These are phyloP conservation scores for Claviceps sp. DNA, from an alignment of 2,329 filamentous ascomycete species.

Conservation along the genomic window DNA sequence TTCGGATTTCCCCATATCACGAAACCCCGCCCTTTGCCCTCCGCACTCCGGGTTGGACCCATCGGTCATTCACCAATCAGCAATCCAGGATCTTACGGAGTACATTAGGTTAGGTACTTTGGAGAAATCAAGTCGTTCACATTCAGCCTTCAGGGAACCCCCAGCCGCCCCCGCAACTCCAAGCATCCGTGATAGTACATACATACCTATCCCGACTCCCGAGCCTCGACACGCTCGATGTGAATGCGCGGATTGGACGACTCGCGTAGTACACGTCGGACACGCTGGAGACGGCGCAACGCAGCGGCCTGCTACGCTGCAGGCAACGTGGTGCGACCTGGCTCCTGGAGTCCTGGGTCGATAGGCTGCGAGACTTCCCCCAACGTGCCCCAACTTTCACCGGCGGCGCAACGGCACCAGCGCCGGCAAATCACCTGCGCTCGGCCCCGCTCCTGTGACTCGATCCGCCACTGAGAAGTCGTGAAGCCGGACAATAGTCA, in stretches of 20 bases:
- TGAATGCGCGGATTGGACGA: background rate
- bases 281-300: background rate
- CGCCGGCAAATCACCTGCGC: background rate
- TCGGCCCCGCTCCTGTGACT: background rate
- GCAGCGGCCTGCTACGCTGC: background rate
- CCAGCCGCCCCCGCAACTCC: background rate
- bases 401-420: background rate
- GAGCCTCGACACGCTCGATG: background rate
- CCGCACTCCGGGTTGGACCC: background rate
- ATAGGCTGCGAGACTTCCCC: background rate
- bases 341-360: background rate
- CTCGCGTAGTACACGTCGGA: background rate
- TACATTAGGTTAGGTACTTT: no score
- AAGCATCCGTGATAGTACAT: background rate
- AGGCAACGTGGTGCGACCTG: background rate
- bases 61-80: background rate
- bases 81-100: background rate
- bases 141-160: background rate
- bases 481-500: background rate
- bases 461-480: background rate
- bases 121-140: background rate
- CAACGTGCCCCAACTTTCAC: background rate
- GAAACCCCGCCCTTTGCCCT: background rate
- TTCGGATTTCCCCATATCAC: no score
- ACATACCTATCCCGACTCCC: background rate